Evolutionary conservation across 306 rosid genomes (phyloP), one percentile per base, ranked within the genome.

Genomic region (Acacia confusa): DNA sequence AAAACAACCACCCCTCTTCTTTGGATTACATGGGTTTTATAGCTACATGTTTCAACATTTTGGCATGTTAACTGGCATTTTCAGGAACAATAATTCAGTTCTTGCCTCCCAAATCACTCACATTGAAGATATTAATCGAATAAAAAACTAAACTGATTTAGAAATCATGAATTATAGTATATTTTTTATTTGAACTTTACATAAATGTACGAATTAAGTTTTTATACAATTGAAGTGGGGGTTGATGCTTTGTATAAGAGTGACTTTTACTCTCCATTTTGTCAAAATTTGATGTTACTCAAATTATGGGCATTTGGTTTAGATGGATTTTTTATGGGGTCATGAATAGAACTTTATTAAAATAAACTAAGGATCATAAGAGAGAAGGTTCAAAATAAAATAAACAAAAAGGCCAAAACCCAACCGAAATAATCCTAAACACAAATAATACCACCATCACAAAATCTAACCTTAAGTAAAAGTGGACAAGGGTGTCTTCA

Each of bases 51-150:
- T n/a, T 50, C 73, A 68, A 68, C 30, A 36, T n/a, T 69, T 69
- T 38, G 52, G 52, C 52, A 69, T 12, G 32, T 14, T 69, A 4
- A 40, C 20, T 52, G 48, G 15, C 45, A 28, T 69, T 10, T n/a
- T 69, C 1, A n/a, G 74, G 19, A 52, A 69, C 27, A 40, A 69
- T 69, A 40, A 69, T 69, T 69, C 74, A 40, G 74, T n/a, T n/a
- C 52, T 20, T 69, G 74, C 24, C 74, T 2, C 73, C 24, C 19
- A n/a, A 69, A 69, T n/a, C 27, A 57, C 22, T 22, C 63, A 22
- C 28, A n/a, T 57, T n/a, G 22, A 20, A 57, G 28, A 57, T 22
- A 57, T 22, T 57, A n/a, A 22, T 57, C 22, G 28, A 57, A 57
- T 57, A 57, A 57, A 57, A 57, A n/a, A 57, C 10, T 52, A 15